phyloP scores from a whole-genome alignment of 2,329 filamentous ascomycete species.

The Karstenula rhodostoma region DNA sequence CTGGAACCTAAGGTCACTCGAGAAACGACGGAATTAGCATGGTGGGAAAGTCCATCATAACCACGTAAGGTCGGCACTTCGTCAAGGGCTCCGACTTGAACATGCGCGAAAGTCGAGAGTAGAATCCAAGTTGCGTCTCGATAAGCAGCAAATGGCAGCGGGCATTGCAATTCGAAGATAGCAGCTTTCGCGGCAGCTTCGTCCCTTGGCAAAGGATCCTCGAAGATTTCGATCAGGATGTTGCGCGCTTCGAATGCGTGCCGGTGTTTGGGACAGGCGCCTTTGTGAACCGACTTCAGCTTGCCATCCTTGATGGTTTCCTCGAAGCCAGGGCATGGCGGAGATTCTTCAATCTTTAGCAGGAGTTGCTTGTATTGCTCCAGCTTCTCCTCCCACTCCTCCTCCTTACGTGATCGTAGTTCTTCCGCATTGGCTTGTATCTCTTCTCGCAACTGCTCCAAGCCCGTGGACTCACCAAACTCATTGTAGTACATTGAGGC shows the following conservation, averaged over 20 bases:
- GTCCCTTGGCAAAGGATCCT: constrained; percentile 58
- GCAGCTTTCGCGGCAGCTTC: constrained; percentile 51
- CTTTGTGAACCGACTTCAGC: constrained; percentile 20
- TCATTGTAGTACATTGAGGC: constrained; percentile 57
- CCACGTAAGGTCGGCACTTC: constrained; percentile 33
- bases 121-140: constrained; percentile 63
- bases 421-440: constrained; percentile 48
- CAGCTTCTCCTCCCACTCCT: constrained; percentile 49
- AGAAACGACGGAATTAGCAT: constrained; percentile 19
- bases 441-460: constrained; percentile 40
- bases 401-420: constrained; percentile 46
- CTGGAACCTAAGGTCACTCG: constrained; percentile 54
- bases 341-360: constrained; percentile 38
- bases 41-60: constrained; percentile 45
- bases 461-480: constrained; percentile 25
- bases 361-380: constrained; percentile 49
- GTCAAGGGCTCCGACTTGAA: constrained; percentile 10
- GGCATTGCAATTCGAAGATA: constrained; percentile 62
- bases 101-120: constrained; percentile 47
- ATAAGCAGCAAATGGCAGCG: constrained; percentile 57
- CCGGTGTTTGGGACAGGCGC: constrained; percentile 56
- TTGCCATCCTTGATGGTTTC: constrained; percentile 6
- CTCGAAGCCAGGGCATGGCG: background rate
- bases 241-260: constrained; percentile 45
- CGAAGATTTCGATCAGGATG: constrained; percentile 58